Base-by-base conservation (phyloP, 139 green algal genomes). In the Chlamydomonas sp. region DNA sequence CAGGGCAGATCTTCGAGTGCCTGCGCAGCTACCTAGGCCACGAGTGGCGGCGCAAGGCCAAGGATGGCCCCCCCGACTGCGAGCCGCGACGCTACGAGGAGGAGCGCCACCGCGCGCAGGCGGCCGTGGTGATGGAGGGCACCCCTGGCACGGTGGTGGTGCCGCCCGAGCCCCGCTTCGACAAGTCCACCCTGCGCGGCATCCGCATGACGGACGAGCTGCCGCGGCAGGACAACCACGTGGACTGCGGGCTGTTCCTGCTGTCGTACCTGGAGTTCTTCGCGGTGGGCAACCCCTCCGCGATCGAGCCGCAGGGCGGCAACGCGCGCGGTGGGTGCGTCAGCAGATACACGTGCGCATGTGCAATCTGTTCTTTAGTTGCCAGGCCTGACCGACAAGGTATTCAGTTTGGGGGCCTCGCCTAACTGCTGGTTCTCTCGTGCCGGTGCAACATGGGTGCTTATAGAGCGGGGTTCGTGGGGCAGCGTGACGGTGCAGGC, bases 211-310 rank as follows among this genome's bases (percentile, higher is more conserved):
- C 57, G 49, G 57, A 15, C 49, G 75, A 75, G 57, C 84, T 88
- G 75, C 84, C 84, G 7, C 83, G 78, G 79, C 97, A 99, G 89
- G 90, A 96, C 92, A 99, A 99, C 91, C 86, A 97, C 92, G 97
- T 89, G 80, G 97, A 99, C 91, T 99, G 97, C 87, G 97, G 97
- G 9, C 94, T 98, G 60, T 99, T 98, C 90, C 78, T 99, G 87
- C 95, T 97, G 73, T 77, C 91, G 72, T 99, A 97, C 87, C 75
- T 96, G 5, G 93, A 99, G 77, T 96, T 94, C 90, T 99, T 99
- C 87, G 73, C 61, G 5, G 75, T 75, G 9, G 84, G 10, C 64
- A 82, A 77, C 75, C 84, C 84, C 12, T 3, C 2, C 2, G 57
- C 15, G 63, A 49, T 88, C 20, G 64, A 80, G 2, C 31, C 4